phyloP scores from a whole-genome alignment of 192 early-diverging fungal genomes.

The Backusella liffmaniae region DNA sequence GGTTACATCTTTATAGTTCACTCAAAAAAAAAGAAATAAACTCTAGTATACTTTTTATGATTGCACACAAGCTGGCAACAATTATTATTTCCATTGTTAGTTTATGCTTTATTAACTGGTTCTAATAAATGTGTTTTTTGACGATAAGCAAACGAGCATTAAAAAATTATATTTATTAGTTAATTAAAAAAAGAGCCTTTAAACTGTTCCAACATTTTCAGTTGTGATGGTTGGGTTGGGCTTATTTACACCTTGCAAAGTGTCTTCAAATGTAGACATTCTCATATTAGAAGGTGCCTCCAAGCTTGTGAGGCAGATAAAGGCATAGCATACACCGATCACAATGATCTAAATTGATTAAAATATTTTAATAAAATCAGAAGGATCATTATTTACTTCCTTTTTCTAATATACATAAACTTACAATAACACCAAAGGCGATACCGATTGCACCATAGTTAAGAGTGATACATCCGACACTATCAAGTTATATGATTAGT shows the following conservation, averaged over 20 bases:
- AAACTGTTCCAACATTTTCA: neutral
- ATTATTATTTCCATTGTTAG: neutral
- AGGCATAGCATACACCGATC: constrained; percentile 16
- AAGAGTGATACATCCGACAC: constrained; percentile 35
- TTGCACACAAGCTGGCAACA: too few relatives aligned
- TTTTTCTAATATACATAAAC: neutral
- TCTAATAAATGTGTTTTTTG: neutral
- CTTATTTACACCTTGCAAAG: constrained; percentile 25
- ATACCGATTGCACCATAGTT: constrained; percentile 21
- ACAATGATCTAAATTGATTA: constrained; percentile 18
- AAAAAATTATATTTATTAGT: neutral
- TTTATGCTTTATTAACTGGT: constrained; percentile 1
- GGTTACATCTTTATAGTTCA: neutral
- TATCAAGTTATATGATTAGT: neutral
- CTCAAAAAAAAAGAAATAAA: neutral
- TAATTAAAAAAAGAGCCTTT: neutral
- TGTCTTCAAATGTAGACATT: constrained; percentile 19
- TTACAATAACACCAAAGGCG: constrained; percentile 38
- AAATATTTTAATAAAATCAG: neutral
- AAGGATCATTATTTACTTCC: neutral
- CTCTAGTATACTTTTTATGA: neutral
- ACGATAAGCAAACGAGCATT: neutral
- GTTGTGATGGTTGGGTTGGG: neutral
- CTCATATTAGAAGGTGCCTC: constrained; percentile 32
- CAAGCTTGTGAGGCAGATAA: constrained; percentile 21